A percentile compares a stretch with the other conserved stretches of the same genome.
Evolutionary conservation across 2,329 filamentous ascomycete genomes (phyloP).

Genomic region (Stenocarpella maydis): DNA sequence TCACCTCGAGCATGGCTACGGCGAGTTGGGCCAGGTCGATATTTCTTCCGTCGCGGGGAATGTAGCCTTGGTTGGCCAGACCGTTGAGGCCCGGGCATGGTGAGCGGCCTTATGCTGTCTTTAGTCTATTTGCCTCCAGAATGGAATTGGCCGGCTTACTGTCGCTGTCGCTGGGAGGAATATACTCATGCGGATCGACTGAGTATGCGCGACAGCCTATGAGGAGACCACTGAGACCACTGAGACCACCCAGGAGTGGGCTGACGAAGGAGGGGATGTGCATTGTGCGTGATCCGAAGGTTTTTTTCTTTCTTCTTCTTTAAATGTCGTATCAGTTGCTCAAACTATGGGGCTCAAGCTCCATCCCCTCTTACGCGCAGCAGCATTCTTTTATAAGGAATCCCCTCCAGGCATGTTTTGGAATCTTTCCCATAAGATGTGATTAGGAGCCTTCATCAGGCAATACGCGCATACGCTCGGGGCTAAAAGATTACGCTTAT

Average conservation of each 20-base stretch:
- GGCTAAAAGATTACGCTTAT: neutral
- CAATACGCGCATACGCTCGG: neutral
- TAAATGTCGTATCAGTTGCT: neutral
- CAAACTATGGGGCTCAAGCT: too few relatives aligned
- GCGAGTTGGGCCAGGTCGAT: constrained; percentile 41
- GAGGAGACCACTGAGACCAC: neutral
- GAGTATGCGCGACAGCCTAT: neutral
- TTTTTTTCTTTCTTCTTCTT: neutral
- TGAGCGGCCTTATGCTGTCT: constrained; percentile 36
- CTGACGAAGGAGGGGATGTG: neutral
- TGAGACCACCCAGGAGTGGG: neutral
- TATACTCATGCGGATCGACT: constrained; percentile 6
- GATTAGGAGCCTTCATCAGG: too few relatives aligned
- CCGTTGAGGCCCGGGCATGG: constrained; percentile 49
- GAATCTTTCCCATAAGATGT: neutral
- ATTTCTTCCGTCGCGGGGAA: constrained; percentile 43
- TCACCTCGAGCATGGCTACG: constrained; percentile 39
- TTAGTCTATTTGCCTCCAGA: constrained; percentile 4
- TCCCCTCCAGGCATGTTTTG: neutral
- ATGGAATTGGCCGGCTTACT: neutral
- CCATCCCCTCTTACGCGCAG: neutral
- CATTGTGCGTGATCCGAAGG: neutral
- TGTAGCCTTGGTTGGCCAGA: constrained; percentile 49
- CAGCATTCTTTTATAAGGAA: neutral
- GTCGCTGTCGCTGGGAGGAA: neutral